Evolutionary conservation across 2,329 filamentous ascomycete species (phyloP).

Genomic region (Colletotrichum coccodes): DNA sequence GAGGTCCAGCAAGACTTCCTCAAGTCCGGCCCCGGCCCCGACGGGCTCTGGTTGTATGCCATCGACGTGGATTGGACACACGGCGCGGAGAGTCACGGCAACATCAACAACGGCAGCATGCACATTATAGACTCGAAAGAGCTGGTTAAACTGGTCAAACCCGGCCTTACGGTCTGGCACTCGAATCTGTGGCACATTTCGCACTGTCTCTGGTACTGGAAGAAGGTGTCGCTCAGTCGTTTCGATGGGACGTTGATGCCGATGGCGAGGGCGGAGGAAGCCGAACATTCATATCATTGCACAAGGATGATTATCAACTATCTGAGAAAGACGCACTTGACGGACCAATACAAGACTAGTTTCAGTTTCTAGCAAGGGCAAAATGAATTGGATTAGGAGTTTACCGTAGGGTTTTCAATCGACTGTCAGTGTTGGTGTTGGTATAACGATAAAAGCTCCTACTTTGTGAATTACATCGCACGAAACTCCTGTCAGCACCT

Average conservation of each 20-base stretch:
- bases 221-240: not conserved
- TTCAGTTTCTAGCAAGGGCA: not conserved
- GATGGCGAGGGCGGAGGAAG: not conserved
- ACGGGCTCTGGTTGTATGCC: not conserved
- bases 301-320: not conserved
- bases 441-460: too few species aligned
- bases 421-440: too few species aligned
- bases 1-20: not conserved
- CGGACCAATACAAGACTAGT: not conserved
- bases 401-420: too few species aligned
- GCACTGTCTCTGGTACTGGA: not conserved
- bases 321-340: not conserved
- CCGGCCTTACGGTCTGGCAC: not conserved
- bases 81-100: not conserved
- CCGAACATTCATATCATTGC: not conserved
- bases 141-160: not conserved
- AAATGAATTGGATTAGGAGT: too few species aligned
- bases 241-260: not conserved
- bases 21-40: not conserved
- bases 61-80: not conserved
- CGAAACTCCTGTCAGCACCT: too few species aligned
- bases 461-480: too few species aligned
- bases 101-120: not conserved
- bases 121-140: not conserved
- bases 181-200: not conserved